Evolutionary conservation across 1,284 basidiomycete species (phyloP).

Genomic region (Mycosarcoma mackinlayi): DNA sequence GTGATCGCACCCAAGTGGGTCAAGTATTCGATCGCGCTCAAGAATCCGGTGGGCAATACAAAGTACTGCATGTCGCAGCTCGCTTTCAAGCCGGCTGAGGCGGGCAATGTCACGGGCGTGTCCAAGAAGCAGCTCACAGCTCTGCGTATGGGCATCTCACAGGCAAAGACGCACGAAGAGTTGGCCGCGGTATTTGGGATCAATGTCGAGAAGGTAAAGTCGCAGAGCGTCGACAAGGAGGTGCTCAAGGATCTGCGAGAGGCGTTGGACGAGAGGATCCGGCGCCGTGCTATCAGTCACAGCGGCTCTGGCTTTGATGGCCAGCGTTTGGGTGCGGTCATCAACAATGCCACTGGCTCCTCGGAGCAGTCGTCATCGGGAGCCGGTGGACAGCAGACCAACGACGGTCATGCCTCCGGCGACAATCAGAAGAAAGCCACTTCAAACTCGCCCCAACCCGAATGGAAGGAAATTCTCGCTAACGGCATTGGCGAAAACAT

Average conservation of each 20-base stretch:
- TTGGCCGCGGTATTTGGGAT: constrained; percentile 44
- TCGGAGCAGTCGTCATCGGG: neutral
- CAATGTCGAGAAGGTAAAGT: constrained; percentile 23
- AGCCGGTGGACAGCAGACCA: constrained; percentile 19
- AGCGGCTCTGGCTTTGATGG: constrained; percentile 24
- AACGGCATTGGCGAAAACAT: constrained; percentile 48
- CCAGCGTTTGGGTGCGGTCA: constrained; percentile 29
- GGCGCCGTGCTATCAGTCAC: constrained; percentile 9
- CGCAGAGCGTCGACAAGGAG: constrained; percentile 21
- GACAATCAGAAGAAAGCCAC: constrained; percentile 36
- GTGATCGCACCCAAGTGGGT: constrained; percentile 62
- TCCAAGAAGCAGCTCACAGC: constrained; percentile 40
- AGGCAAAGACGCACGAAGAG: constrained; percentile 53
- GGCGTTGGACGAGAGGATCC: constrained; percentile 18
- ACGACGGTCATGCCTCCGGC: constrained; percentile 32
- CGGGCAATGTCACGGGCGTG: constrained; percentile 23
- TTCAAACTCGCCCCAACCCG: constrained; percentile 52
- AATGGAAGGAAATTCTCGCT: constrained; percentile 60
- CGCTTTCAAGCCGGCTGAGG: constrained; percentile 58
- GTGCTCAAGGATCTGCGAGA: constrained; percentile 32
- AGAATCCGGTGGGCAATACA: constrained; percentile 85
- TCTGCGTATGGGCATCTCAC: constrained; percentile 34
- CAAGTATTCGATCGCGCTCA: constrained; percentile 59
- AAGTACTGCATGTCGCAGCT: constrained; percentile 82
- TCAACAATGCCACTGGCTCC: constrained; percentile 16